Conservation (phyloP, 148 eudicot genomes). For the Chenopodium quinoa region DNA sequence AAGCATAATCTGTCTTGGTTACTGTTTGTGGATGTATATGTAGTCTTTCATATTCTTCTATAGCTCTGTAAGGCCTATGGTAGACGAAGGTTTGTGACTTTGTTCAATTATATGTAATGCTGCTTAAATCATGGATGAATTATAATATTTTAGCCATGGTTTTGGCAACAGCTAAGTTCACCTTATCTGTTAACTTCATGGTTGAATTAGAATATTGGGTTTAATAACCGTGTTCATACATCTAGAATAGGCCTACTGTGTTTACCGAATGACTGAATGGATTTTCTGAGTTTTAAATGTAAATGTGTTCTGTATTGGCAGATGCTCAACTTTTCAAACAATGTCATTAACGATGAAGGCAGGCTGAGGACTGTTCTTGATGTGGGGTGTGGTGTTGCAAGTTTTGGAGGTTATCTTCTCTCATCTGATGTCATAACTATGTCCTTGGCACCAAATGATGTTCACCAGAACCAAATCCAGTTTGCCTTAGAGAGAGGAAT, state of each 20-base stretch:
- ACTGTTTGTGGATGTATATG: background rate
- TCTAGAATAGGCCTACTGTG: slow-evolving; percentile 1
- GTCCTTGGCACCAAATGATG: slow-evolving; percentile 98
- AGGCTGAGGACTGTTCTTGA: slow-evolving; percentile 85
- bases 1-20: background rate
- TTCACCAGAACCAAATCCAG: slow-evolving; percentile 98
- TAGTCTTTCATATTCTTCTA: background rate
- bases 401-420: slow-evolving; percentile 99
- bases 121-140: background rate
- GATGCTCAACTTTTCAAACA: slow-evolving; percentile 93
- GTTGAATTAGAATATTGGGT: background rate
- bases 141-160: background rate
- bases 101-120: background rate
- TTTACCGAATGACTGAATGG: background rate
- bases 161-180: background rate
- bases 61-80: background rate
- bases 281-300: background rate
- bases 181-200: background rate
- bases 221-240: background rate
- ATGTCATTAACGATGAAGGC: slow-evolving; percentile 70
- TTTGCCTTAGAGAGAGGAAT: slow-evolving; percentile 99
- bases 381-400: slow-evolving; percentile 99
- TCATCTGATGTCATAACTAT: slow-evolving; percentile 76
- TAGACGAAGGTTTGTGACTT: background rate
- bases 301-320: slow-evolving; percentile 32